Evolutionary conservation across 148 eudicot species (phyloP), one percentile per base, ranked within the genome.

Genomic region (Camellia sinensis): DNA sequence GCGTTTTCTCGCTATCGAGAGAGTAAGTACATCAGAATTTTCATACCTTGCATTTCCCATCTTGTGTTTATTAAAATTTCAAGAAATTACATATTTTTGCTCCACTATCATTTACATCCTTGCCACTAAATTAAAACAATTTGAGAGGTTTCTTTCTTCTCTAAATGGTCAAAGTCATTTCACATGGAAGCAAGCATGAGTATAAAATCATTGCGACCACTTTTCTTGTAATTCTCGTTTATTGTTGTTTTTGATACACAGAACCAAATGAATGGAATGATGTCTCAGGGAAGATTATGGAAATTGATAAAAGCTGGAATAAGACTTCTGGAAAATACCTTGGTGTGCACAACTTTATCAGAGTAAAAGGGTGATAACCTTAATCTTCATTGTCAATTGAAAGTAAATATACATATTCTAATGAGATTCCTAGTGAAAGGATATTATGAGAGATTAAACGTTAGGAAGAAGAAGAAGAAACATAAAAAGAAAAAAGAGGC

Each of bases 291-390:
- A 90, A 90, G 87, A 84, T 88, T 3, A 90, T 94, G 94, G 71
- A 81, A 52, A 88, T 92, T 7, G 93, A 94, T 57, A 89, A 88
- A 78, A 88, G 94, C 82, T 92, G 94, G 98, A 89, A 90, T 66
- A 90, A 86, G 18, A 90, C 96, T 4, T 96, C 98, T 22, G 90
- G 85, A 60, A 90, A 94, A 71, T 90, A 90, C 81, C 54, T 90
- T 46, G 68, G 83, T 62, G 75, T 90, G 67, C 90, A 93, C 87
- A 84, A 86, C 81, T 89, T 93, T 0, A 71, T 90, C 1, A 90
- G 85, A 84, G 89, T 83, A 15, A 80, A 83, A 74, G 82, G 83
- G 59, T 41, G 50, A 69, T 70, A 11, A 53, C n/a, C n/a, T n/a
- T n/a, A n/a, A n/a, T n/a, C n/a, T n/a, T n/a, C n/a, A n/a, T n/a